Evolutionary conservation across 2,329 filamentous ascomycete genomes (phyloP), one percentile per base, ranked within the genome.

Genomic region (Phoma sp.): DNA sequence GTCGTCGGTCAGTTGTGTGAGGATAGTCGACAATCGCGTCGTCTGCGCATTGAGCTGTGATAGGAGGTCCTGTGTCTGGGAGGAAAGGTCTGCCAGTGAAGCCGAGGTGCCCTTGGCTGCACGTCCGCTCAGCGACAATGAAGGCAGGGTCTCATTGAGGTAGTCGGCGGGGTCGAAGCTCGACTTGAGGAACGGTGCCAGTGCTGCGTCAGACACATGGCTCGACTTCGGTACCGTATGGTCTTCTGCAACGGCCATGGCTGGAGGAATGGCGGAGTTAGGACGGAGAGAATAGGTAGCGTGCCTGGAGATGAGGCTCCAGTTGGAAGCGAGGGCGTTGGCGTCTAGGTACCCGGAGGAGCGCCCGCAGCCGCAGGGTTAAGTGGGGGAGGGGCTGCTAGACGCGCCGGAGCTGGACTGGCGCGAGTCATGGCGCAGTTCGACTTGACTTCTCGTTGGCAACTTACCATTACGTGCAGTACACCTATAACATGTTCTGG

Each of bases 1-100:
- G 64, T 98, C 95, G 74, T 99, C 93, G 9, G 95, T 97, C 55
- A 98, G 80, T 68, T 93, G 88, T 29, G 92, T 96, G 53, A 99
- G 82, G 40, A 87, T 90, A 48, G 83, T 86, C 11, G 92, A 91
- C 7, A 97, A 80, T 40, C 92, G 85, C 14, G 91, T 89, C 1
- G 92, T 96, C 72, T 97, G 91, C 7, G 91, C 89, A 69, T 90
- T 96, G 67, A 98, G 85, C 68, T 93, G 90, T 1, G 92, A 90
- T 41, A 97, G 82, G n/a, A 96, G 82, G 3, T 87, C 82, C 75
- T 97, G 93, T 0, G 93, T 89, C 69, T 92, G 90, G 0, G 87
- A 82, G 1, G 91, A 92, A 46, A 96, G 78, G 56, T 93, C 87
- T n/a, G 88, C 80, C 41, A 96, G 81, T 2, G 89, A 81, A 4